These are phyloP conservation scores for Tylopilus sp. DNA, from an alignment of 1,284 basidiomycete genomes.

Conservation along the genomic window DNA sequence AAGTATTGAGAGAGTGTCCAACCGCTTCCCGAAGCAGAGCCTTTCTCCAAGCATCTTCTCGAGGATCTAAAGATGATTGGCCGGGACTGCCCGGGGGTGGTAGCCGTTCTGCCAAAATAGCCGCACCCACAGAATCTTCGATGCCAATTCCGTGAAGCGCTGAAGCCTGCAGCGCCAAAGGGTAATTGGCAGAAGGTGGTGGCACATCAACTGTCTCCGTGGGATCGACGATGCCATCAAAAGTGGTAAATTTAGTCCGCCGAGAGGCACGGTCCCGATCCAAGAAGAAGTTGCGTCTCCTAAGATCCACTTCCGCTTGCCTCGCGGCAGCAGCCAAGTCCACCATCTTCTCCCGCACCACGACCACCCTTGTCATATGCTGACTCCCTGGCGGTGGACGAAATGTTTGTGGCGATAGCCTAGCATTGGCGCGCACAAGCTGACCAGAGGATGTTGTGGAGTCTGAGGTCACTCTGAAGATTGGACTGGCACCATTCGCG, in stretches of 20 bases:
- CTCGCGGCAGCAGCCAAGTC: constrained; percentile 65
- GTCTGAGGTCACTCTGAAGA: constrained; percentile 62
- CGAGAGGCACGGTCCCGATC: constrained; percentile 30
- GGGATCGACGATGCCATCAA: constrained; percentile 67
- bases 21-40: constrained; percentile 69
- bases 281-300: constrained; percentile 42
- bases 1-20: constrained; percentile 62
- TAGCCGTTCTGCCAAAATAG: constrained; percentile 62
- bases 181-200: constrained; percentile 57
- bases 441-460: constrained; percentile 47
- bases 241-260: constrained; percentile 29
- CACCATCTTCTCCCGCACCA: constrained; percentile 73
- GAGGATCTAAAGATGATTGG: constrained; percentile 48
- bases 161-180: constrained; percentile 71
- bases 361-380: constrained; percentile 60
- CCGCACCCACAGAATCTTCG: constrained; percentile 67
- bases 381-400: constrained; percentile 36
- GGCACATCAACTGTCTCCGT: constrained; percentile 77
- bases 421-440: constrained; percentile 37
- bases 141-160: constrained; percentile 64
- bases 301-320: constrained; percentile 68
- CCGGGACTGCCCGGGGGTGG: constrained; percentile 64
- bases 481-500: constrained; percentile 42
- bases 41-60: constrained; percentile 66
- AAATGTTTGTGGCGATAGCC: constrained; percentile 38